These are phyloP conservation scores for Buddleja alternifolia DNA, from an alignment of 257 asterid species.

Conservation along the genomic window DNA sequence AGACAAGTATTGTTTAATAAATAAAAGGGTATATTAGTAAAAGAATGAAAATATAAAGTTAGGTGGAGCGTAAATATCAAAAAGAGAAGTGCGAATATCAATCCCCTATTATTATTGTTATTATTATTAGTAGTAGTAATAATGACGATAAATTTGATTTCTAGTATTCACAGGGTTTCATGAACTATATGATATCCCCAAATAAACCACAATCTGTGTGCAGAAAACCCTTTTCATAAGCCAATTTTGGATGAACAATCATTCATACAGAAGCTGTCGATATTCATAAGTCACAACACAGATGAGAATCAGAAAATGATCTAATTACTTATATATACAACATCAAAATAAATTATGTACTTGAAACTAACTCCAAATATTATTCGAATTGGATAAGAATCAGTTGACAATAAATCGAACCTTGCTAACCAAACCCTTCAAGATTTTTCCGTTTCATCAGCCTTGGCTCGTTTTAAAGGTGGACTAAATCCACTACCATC, in stretches of 20 bases:
- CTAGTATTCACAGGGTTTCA: neutral
- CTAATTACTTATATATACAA: slow-evolving; percentile 19
- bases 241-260: slow-evolving; percentile 36
- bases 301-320: neutral
- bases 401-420: slow-evolving; percentile 14
- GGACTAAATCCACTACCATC: slow-evolving; percentile 30
- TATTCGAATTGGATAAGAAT: slow-evolving; percentile 8
- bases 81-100: too few species aligned
- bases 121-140: too few species aligned
- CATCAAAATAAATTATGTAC: slow-evolving; percentile 17
- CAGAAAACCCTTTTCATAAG: neutral
- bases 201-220: neutral
- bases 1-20: too few species aligned
- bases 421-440: slow-evolving; percentile 20
- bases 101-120: too few species aligned
- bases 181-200: neutral
- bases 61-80: too few species aligned
- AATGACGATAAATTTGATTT: too few species aligned
- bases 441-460: slow-evolving; percentile 40
- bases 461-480: slow-evolving; percentile 55
- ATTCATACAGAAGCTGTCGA: slow-evolving; percentile 29
- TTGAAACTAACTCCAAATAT: slow-evolving; percentile 17
- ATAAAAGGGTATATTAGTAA: too few species aligned
- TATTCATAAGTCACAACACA: neutral
- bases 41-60: too few species aligned